Base-by-base conservation (phyloP, 2,329 filamentous ascomycete species). In the Aureobasidium sp. region DNA sequence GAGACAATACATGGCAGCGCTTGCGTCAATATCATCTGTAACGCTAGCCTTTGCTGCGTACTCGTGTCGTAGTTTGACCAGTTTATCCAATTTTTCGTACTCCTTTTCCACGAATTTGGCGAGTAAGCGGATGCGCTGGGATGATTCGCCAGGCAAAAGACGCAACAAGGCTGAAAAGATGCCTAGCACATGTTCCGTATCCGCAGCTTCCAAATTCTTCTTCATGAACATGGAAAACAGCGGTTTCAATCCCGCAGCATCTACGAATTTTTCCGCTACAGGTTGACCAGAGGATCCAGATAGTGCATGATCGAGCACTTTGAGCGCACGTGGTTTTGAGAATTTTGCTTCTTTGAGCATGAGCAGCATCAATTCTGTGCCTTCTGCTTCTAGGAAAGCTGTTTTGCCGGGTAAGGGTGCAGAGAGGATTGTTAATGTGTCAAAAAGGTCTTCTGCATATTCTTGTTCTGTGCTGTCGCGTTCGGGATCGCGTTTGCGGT, bases 91-190 rank as follows among this genome's bases (percentile, higher is more conserved):
- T 78, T 97, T 97, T 67, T 87, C 90, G 72, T 95, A 96, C 66
- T 96, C 86, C 71, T 91, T 96, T 73, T 99, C 94, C 21, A 96
- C 88, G 69, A 97, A 97, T 71, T 99, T 99, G 52, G 92, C 93
- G 4, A 97, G 81, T 0, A 88, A 83, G 4, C 94, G 85, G 67
- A 97, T 95, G 6, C 94, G 84, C 36, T 86, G 81, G 0, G 90
- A 80, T 1, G 90, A 91, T 36, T 90, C 85, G 16, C 86, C 89
- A 0, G 92, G 91, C 1, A 99, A 75, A 4, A 87, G 81, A 29
- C 91, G 86, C 1, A 99, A 79, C 72, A 99, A 82, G 0, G 89
- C 90, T 0, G 89, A 84, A 65, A 97, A 91, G 10, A 97, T 88
- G 9, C 89, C 87, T 7, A 97, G 79, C 0, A 97, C 77, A 71